Percentiles rank a stretch among this genome's conserved stretches.
phyloP scores from a whole-genome alignment of 225 moss, liverwort and hornwort genomes.

The Rhytidiadelphus loreus region DNA sequence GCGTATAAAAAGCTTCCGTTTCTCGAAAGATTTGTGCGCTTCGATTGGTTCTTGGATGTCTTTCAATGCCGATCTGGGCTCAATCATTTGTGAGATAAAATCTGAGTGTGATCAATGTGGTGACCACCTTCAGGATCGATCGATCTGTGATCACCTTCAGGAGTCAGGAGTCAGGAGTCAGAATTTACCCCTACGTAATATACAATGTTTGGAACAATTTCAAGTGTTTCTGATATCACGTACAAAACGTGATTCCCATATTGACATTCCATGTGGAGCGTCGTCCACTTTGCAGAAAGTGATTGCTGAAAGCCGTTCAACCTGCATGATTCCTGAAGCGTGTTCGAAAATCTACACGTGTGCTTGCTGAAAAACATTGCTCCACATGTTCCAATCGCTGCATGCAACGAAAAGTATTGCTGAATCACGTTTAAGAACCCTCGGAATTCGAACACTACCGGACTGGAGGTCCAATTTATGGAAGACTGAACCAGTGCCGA shows the following conservation, averaged over 20 bases:
- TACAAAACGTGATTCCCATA: background rate
- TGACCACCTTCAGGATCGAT: no score
- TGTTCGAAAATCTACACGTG: no score
- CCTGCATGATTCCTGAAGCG: background rate
- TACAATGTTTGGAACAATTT: background rate
- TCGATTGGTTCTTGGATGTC: no score
- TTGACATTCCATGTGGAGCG: background rate
- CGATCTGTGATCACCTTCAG: background rate
- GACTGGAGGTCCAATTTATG: no score
- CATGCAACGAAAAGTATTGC: background rate
- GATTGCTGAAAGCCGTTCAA: background rate
- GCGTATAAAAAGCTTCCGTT: background rate
- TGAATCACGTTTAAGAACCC: background rate
- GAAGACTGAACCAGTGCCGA: no score
- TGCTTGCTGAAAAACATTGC: background rate
- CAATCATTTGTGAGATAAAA: background rate
- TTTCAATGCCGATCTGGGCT: background rate
- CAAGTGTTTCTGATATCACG: background rate
- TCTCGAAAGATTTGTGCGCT: background rate
- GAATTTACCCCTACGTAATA: no score
- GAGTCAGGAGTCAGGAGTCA: no score
- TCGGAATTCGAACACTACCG: background rate
- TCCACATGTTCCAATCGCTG: background rate
- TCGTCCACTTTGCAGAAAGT: background rate
- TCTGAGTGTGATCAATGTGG: background rate